Base-by-base conservation (phyloP, 2,329 filamentous ascomycete genomes). In the Acrodontium crateriforme region DNA sequence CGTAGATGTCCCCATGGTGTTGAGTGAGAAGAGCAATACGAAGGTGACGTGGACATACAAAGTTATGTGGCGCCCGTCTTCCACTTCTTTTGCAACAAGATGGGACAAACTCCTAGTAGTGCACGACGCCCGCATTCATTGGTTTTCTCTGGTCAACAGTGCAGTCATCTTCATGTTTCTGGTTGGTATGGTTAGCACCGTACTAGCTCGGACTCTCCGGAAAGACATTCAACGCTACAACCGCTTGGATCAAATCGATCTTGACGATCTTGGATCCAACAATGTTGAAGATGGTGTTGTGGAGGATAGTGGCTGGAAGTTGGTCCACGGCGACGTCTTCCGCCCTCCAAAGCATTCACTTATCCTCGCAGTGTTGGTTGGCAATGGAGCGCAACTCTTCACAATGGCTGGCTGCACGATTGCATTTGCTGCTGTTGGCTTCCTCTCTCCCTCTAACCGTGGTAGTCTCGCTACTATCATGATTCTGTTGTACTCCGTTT, bases 91-190 rank as follows among this genome's bases (percentile, higher is more conserved):
- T 77, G 89, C 89, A 16, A 98, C 89, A 9, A 73, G 89, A 39
- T 98, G 89, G 89, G 89, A 98, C 65, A 95, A 93, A 58, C 95
- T 95, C 52, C 68, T 98, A 18, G 87, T 95, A 49, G 87, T 98
- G 16, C 91, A 85, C 50, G 85, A 95, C 54, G 85, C 89, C 28
- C 91, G 89, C 63, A 95, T 98, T 45, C 89, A 98, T 56, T 98
- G 89, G 89, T 93, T 95, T 62, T 94, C 85, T 34, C 73, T 98
- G 27, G 80, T 95, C 58, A 93, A 93, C 57, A 94, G 85, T 18
- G 81, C 89, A 27, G 75, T 95, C 24, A 92, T 98, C 37, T 85
- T 98, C 27, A 69, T 93, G 26, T 89, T 95, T 56, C 65, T 95
- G 21, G 76, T 87, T 18, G 71, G 84, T 24, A 93, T 89, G 45